Evolutionary conservation across 495 filamentous ascomycete species (phyloP).

Genomic region (Daldinia decipiens): DNA sequence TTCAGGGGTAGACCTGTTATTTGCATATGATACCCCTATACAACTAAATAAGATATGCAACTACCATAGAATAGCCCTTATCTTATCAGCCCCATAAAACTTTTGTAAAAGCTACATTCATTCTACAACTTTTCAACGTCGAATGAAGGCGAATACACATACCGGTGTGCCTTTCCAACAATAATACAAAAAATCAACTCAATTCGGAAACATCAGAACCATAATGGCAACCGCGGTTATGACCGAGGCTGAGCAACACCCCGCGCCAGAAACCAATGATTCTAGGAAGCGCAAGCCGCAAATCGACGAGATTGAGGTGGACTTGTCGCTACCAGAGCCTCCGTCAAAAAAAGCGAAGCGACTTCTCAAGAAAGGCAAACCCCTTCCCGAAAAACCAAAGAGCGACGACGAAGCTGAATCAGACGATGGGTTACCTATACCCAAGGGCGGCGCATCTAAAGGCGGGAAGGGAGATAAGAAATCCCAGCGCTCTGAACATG

Average conservation of each 20-base stretch:
- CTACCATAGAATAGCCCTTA: conserved; percentile 6
- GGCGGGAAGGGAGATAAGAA: conserved; percentile 53
- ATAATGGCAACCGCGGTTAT: conserved; percentile 25
- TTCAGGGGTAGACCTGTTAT: neutral
- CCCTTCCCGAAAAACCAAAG: conserved; percentile 53
- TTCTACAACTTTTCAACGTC: neutral
- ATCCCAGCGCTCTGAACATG: conserved; percentile 76
- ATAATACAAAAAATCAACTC: neutral
- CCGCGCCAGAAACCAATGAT: conserved; percentile 4
- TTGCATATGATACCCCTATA: neutral
- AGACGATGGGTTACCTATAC: conserved; percentile 47
- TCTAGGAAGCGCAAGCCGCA: conserved; percentile 78
- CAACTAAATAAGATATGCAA: neutral
- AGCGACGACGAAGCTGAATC: conserved; percentile 56
- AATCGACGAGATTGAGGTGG: conserved; percentile 83
- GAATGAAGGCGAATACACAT: neutral
- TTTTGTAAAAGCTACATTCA: conserved; percentile 30
- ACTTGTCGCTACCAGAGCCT: conserved; percentile 86
- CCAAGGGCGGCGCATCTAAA: conserved; percentile 46
- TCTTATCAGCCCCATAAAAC: conserved; percentile 50
- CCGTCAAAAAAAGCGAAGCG: conserved; percentile 91
- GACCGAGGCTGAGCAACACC: conserved; percentile 19
- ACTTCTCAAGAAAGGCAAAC: conserved; percentile 79
- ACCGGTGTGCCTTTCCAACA: neutral
- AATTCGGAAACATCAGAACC: neutral